Conservation (phyloP, 768 basidiomycete species). For the Gloeophyllum trabeum region DNA sequence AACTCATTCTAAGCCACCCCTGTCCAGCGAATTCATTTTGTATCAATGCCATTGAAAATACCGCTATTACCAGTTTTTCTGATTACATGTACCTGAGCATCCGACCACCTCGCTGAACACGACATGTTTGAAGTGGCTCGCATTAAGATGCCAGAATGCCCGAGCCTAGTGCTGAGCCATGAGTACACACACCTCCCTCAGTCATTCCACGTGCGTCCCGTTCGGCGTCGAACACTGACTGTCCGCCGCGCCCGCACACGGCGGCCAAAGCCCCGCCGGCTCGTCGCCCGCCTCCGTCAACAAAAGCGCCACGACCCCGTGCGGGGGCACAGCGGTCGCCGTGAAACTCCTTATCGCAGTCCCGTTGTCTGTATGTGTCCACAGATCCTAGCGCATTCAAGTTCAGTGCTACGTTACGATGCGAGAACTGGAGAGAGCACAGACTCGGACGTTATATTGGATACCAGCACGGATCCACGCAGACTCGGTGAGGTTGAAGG, state of each 20-base stretch:
- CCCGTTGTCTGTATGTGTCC: constrained; percentile 63
- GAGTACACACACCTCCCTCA: neutral
- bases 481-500: constrained; percentile 55
- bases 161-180: too few species aligned
- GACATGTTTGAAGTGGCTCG: too few species aligned
- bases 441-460: constrained; percentile 52
- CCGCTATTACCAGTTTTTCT: too few species aligned
- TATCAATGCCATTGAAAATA: too few species aligned
- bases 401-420: neutral
- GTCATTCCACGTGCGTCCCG: constrained; percentile 26
- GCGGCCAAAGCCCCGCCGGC: constrained; percentile 43
- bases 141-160: too few species aligned
- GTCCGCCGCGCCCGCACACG: constrained; percentile 40
- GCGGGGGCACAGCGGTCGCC: constrained; percentile 45
- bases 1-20: too few species aligned
- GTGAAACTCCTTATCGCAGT: constrained; percentile 52
- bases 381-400: constrained; percentile 39
- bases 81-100: too few species aligned
- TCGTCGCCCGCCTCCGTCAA: constrained; percentile 59
- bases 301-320: constrained; percentile 59
- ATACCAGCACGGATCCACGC: constrained; percentile 62
- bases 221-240: constrained; percentile 53
- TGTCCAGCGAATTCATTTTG: too few species aligned
- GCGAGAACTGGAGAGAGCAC: constrained; percentile 10
- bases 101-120: too few species aligned